phyloP scores from a whole-genome alignment of 2,329 filamentous ascomycete species.

The Fusarium sp. region DNA sequence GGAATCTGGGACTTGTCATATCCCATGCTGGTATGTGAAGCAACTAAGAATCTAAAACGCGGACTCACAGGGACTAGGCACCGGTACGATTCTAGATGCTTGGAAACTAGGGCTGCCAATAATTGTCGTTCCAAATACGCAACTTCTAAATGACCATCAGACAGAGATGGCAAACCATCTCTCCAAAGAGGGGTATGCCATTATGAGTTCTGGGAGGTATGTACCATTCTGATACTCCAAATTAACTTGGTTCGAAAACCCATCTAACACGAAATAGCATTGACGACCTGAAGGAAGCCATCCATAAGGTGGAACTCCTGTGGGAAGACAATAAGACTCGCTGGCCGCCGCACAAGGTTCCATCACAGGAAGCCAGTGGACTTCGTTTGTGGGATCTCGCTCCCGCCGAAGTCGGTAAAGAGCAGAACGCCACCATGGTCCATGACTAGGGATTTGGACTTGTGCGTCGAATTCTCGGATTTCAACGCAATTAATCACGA shows the following conservation, averaged over 20 bases:
- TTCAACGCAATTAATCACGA: neutral
- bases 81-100: constrained; percentile 89
- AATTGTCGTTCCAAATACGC: constrained; percentile 90
- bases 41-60: neutral
- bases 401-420: constrained; percentile 53
- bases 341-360: constrained; percentile 53
- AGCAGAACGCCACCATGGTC: constrained; percentile 58
- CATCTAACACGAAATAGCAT: constrained; percentile 39
- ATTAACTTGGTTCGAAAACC: neutral
- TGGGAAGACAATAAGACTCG: constrained; percentile 55
- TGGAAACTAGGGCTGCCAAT: constrained; percentile 81
- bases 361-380: constrained; percentile 29
- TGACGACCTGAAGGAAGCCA: constrained; percentile 55
- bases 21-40: constrained; percentile 82
- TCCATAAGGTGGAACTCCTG: constrained; percentile 57
- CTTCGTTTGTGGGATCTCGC: constrained; percentile 56
- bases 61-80: constrained; percentile 69
- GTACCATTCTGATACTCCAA: constrained; percentile 39
- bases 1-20: constrained; percentile 80
- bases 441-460: constrained; percentile 55
- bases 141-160: constrained; percentile 91
- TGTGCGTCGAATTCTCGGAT: constrained; percentile 14
- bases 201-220: constrained; percentile 79
- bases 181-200: constrained; percentile 80
- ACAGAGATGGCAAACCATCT: constrained; percentile 86